Base-by-base conservation (phyloP, 176 grass and related monocot species). In the Zea luxurians region DNA sequence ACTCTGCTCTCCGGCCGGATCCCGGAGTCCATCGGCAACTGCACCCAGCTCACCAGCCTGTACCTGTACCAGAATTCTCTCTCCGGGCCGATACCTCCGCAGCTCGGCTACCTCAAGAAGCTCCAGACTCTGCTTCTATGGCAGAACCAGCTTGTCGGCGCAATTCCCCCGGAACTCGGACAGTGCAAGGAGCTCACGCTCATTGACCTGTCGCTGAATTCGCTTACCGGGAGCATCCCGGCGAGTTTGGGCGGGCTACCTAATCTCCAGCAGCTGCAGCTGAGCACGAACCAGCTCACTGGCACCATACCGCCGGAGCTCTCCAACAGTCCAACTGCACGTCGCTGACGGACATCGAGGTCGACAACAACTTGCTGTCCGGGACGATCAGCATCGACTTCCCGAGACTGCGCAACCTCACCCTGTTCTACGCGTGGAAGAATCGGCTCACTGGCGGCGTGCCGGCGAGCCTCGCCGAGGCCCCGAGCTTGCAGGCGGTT, bases 1-100 rank as follows among this genome's bases (percentile, higher is more conserved):
- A 75, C 96, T 0, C 9, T 89, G 81, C 86, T 99, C 76, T 91
- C 92, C 4, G 96, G 96, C 50, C 17, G 63, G 0, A 95, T 99
- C 60, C 96, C 96, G 43, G 92, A 91, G 55, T 85, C 87, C 86
- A 96, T 99, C 20, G 96, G 90, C 53, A 88, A 93, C 72, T 99
- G 96, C 85, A 93, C 88, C 46, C 84, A 92, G 66, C 74, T 99
- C 66, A 95, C 83, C n/a, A 91, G 59, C 82, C n/a, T 99, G 16
- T 99, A 95, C 64, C 86, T 99, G 4, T 96, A 99, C 82, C 96
- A 99, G 81, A 99, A 99, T 74, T 91, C 85, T 9, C 88, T 99
- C 1, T 90, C 92, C 8, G 96, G 90, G 0, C 41, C 90, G 16
- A 93, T 99, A 46, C 96, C 96, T 3, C 9, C 68, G 55, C 64